Conservation (phyloP, 2,329 filamentous ascomycete species). For the Fusarium clavum region DNA sequence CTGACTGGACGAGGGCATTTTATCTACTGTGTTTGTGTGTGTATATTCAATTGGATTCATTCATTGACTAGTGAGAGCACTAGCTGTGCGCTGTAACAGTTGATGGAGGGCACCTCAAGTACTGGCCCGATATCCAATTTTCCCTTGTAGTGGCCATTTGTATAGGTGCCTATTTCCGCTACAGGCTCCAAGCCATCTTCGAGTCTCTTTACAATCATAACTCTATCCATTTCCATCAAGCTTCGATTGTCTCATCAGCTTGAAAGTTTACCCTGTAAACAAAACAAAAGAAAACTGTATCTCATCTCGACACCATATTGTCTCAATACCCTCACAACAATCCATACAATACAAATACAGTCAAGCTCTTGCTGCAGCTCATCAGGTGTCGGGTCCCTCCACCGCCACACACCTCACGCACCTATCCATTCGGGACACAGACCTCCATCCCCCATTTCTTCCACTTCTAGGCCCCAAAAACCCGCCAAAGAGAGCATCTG, state of each 20-base stretch:
- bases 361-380: constrained; percentile 23
- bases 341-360: background rate
- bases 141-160: background rate
- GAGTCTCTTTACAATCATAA: background rate
- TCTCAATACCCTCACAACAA: constrained; percentile 1
- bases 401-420: constrained; percentile 37
- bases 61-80: background rate
- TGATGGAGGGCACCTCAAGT: background rate
- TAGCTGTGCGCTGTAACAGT: background rate
- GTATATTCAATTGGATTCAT: background rate
- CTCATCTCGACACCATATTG: background rate
- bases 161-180: background rate
- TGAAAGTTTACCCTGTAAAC: background rate
- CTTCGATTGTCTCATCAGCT: background rate
- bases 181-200: background rate
- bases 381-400: constrained; percentile 33
- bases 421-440: constrained; percentile 14
- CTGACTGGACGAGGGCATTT: background rate
- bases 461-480: constrained; percentile 19
- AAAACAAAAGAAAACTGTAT: background rate
- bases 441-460: constrained; percentile 30
- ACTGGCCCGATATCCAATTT: background rate
- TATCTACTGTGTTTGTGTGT: background rate
- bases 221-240: background rate
- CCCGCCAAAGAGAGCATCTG: constrained; percentile 15